Percentiles rank a stretch among this genome's conserved stretches.
Evolutionary conservation across 768 basidiomycete genomes (phyloP).

Genomic region (Agaricus blazei): DNA sequence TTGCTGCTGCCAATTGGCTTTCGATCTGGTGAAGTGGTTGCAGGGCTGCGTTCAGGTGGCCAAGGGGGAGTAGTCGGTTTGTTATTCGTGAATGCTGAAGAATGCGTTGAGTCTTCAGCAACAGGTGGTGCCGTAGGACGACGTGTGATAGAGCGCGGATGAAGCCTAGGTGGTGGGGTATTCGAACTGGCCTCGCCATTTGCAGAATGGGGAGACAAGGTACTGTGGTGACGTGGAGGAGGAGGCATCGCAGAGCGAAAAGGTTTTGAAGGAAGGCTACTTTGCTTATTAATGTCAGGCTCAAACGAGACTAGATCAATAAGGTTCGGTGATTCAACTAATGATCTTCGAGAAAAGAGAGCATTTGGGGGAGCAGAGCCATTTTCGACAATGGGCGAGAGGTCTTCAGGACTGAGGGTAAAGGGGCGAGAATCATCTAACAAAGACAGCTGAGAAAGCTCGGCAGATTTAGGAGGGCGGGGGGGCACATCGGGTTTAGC

Average conservation of each 20-base stretch:
- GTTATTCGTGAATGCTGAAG: background rate
- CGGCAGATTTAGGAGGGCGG: slow-evolving; percentile 11
- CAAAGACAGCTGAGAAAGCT: slow-evolving; percentile 14
- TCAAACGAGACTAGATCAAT: background rate
- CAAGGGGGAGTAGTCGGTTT: slow-evolving; percentile 14
- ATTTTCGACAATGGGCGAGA: background rate
- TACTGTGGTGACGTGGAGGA: slow-evolving; percentile 20
- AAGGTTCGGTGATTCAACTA: background rate
- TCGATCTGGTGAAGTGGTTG: slow-evolving; percentile 18
- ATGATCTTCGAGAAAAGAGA: slow-evolving; percentile 10
- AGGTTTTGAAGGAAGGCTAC: slow-evolving; percentile 10
- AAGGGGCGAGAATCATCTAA: slow-evolving; percentile 11
- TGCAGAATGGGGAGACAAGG: slow-evolving; percentile 15
- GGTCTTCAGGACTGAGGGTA: background rate
- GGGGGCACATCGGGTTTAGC: slow-evolving; percentile 21
- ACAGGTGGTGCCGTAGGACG: slow-evolving; percentile 20
- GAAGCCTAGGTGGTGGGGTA: slow-evolving; percentile 11
- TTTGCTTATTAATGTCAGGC: slow-evolving; percentile 11
- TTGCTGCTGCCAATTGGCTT: slow-evolving; percentile 33
- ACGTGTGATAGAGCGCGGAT: slow-evolving; percentile 43
- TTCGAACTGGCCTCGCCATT: slow-evolving; percentile 6
- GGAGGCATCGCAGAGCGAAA: slow-evolving; percentile 17
- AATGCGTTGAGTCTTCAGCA: slow-evolving; percentile 15
- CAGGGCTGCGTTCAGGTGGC: slow-evolving; percentile 21
- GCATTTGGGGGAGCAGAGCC: background rate